Percentiles rank a stretch among this genome's conserved stretches.
phyloP scores from a whole-genome alignment of 2,329 filamentous ascomycete genomes.

The Claviceps sp. region DNA sequence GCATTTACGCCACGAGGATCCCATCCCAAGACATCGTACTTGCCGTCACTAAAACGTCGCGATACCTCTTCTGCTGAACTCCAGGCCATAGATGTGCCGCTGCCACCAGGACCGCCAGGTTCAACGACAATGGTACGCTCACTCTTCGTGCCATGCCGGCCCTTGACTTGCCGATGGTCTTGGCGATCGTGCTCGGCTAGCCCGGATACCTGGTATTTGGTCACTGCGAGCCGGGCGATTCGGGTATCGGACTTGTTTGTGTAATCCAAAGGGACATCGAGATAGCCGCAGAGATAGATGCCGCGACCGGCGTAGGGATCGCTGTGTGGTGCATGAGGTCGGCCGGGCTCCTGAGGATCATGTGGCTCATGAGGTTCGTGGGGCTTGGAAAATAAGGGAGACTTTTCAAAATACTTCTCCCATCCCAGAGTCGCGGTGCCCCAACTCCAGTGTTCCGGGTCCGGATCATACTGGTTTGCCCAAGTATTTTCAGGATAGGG shows the following conservation, averaged over 20 bases:
- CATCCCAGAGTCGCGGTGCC: slow-evolving; percentile 14
- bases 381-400: not conserved
- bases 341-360: no score
- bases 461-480: slow-evolving; percentile 27
- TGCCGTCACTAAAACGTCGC: slow-evolving; percentile 26
- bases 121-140: slow-evolving; percentile 35
- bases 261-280: slow-evolving; percentile 35
- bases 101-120: slow-evolving; percentile 37
- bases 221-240: slow-evolving; percentile 33
- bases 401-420: not conserved
- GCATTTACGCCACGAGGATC: slow-evolving; percentile 40
- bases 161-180: slow-evolving; percentile 2
- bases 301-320: slow-evolving; percentile 26
- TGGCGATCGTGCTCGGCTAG: slow-evolving; percentile 15
- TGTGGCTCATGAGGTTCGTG: no score
- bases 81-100: slow-evolving; percentile 30
- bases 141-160: slow-evolving; percentile 21
- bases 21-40: slow-evolving; percentile 37
- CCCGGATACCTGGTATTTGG: slow-evolving; percentile 34
- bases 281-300: slow-evolving; percentile 34
- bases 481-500: slow-evolving; percentile 22
- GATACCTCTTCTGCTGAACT: slow-evolving; percentile 22
- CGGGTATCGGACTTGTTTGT: slow-evolving; percentile 29
- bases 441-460: slow-evolving; percentile 34
- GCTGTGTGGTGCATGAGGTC: slow-evolving; percentile 1